Percentiles rank a stretch among this genome's conserved stretches.
Evolutionary conservation across 2,329 filamentous ascomycete genomes (phyloP).

Genomic region (Graphilbum fragrans): DNA sequence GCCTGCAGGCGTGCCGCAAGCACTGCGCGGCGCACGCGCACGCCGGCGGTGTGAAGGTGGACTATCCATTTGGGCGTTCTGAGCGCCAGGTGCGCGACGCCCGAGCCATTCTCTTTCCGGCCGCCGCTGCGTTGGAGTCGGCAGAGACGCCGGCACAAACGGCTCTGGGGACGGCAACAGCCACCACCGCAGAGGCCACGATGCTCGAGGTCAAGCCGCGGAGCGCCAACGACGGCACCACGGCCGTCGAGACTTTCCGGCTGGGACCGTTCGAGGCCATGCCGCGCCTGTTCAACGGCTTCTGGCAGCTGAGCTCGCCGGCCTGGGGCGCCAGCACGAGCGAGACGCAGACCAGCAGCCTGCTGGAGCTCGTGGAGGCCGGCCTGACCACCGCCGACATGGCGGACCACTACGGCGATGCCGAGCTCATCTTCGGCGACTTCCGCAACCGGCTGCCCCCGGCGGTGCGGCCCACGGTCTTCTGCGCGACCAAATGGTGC

Average conservation of each 20-base stretch:
- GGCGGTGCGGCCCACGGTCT: conserved; percentile 12
- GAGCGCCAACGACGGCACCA: neutral
- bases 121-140: neutral
- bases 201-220: neutral
- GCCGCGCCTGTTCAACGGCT: conserved; percentile 17
- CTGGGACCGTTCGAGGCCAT: conserved; percentile 10
- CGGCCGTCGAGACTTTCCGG: conserved; percentile 12
- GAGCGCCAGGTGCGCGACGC: conserved; percentile 20
- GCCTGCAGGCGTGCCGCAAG: conserved; percentile 11
- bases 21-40: conserved; percentile 16
- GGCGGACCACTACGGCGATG: conserved; percentile 25
- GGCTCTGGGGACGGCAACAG: too few species aligned
- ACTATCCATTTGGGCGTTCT: conserved; percentile 16
- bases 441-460: conserved; percentile 16
- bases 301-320: conserved; percentile 20
- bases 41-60: conserved; percentile 1
- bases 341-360: conserved; percentile 14
- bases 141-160: neutral
- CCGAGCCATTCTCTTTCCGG: conserved; percentile 14
- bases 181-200: too few species aligned
- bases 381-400: conserved; percentile 20
- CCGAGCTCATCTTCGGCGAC: conserved; percentile 20
- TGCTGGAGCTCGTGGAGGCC: conserved; percentile 13
- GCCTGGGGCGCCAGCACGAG: conserved; percentile 17
- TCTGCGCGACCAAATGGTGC: conserved; percentile 23